Percentiles rank a stretch among this genome's conserved stretches.
Evolutionary conservation across 139 green algal genomes (phyloP).

Genomic region (Micractinium sp.): DNA sequence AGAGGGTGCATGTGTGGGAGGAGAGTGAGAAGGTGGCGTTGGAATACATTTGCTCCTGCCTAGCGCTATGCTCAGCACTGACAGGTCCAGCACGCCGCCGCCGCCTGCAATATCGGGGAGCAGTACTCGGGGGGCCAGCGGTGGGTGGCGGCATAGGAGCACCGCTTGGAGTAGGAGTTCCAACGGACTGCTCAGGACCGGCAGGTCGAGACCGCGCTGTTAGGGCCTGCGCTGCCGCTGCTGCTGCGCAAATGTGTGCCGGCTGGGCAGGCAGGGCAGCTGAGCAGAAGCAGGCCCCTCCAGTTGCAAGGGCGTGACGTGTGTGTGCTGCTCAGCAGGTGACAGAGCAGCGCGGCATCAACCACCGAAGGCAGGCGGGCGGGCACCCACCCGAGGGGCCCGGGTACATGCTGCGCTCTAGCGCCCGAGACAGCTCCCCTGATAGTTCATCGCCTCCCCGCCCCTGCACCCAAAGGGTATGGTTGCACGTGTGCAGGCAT

Average conservation of each 20-base stretch:
- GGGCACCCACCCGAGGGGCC: slow-evolving; percentile 42
- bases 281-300: background rate
- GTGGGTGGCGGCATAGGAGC: too few species aligned
- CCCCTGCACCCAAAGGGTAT: slow-evolving; percentile 52
- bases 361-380: too few species aligned
- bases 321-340: too few species aligned
- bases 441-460: slow-evolving; percentile 71
- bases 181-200: too few species aligned
- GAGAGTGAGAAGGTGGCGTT: too few species aligned
- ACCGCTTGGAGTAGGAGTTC: too few species aligned
- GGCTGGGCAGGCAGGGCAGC: background rate
- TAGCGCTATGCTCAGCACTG: slow-evolving; percentile 69
- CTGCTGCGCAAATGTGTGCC: too few species aligned
- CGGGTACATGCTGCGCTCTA: slow-evolving; percentile 63
- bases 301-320: too few species aligned
- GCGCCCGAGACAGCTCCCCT: slow-evolving; percentile 55
- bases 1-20: background rate
- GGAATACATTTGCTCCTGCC: slow-evolving; percentile 57
- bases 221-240: too few species aligned
- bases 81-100: slow-evolving; percentile 62
- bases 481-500: background rate
- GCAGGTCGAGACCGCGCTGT: too few species aligned
- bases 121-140: too few species aligned
- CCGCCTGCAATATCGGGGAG: background rate
- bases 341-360: too few species aligned